phyloP scores from a whole-genome alignment of 176 grass and related monocot species.

The maize (Zea mays) region DNA sequence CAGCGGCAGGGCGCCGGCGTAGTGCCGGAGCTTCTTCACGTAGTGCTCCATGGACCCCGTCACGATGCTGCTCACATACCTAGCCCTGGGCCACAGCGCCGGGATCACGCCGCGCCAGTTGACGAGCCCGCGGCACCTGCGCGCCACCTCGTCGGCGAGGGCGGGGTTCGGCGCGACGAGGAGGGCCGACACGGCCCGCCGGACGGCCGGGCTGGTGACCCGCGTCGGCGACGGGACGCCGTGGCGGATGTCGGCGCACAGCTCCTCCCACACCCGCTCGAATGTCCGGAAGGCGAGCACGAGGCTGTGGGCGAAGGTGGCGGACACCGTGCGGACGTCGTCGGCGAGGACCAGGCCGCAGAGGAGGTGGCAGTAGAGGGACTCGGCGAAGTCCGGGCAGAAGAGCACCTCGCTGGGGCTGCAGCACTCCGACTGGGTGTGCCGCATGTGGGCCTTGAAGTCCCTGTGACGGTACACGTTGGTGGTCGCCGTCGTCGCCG shows the following conservation, averaged over 20 bases:
- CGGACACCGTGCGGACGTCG: conserved; percentile 67
- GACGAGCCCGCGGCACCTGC: conserved; percentile 24
- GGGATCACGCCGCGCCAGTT: conserved; percentile 77
- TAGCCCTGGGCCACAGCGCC: conserved; percentile 69
- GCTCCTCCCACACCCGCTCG: conserved; percentile 64
- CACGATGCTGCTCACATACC: conserved; percentile 71
- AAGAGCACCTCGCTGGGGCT: conserved; percentile 77
- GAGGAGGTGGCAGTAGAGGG: conserved; percentile 91
- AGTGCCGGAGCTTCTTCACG: conserved; percentile 66
- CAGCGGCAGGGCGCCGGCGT: conserved; percentile 66
- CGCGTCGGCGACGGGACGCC: conserved; percentile 52
- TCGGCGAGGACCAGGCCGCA: conserved; percentile 58
- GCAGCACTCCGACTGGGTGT: conserved; percentile 52
- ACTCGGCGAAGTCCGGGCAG: conserved; percentile 61
- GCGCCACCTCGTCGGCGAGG: conserved; percentile 60
- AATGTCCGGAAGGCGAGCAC: conserved; percentile 72
- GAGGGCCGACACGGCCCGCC: conserved; percentile 53
- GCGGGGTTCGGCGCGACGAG: conserved; percentile 46
- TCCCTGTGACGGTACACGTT: conserved; percentile 58
- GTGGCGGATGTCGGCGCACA: conserved; percentile 61
- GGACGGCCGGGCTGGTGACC: conserved; percentile 49
- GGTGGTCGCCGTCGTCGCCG: conserved; percentile 67
- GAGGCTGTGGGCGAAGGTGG: conserved; percentile 76
- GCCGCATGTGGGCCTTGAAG: conserved; percentile 51
- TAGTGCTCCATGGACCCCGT: conserved; percentile 92